These are phyloP conservation scores for Prunus campanulata DNA, from an alignment of 306 rosid genomes.

Conservation along the genomic window DNA sequence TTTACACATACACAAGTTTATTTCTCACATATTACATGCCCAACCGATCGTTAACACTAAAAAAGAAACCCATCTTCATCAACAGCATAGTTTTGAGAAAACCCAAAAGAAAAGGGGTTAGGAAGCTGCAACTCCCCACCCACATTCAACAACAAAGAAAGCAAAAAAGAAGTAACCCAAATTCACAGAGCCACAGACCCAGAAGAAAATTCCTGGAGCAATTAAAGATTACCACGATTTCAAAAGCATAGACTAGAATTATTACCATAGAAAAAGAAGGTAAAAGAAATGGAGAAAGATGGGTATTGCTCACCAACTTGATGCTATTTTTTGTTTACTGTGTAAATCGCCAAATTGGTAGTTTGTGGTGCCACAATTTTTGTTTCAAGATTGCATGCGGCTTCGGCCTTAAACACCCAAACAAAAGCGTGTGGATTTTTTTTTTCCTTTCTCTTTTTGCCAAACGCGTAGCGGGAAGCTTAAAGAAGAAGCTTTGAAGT, in stretches of 20 bases:
- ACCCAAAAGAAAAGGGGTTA: background rate
- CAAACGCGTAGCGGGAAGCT: background rate
- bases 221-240: background rate
- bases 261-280: background rate
- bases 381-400: background rate
- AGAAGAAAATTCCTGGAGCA: background rate
- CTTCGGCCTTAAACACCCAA: background rate
- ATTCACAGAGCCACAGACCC: background rate
- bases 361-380: background rate
- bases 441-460: too few relatives aligned
- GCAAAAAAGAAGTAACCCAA: background rate
- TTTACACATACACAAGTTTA: too few relatives aligned
- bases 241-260: background rate
- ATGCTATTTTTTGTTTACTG: background rate
- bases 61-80: background rate
- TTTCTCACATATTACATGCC: too few relatives aligned
- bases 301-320: constrained; percentile 6
- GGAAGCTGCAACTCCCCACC: background rate
- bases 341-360: background rate
- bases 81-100: background rate
- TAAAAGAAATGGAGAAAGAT: background rate
- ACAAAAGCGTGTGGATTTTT: background rate
- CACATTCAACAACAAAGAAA: background rate
- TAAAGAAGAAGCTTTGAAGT: background rate
- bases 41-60: background rate